Base-by-base conservation (phyloP, 176 grass and related monocot genomes). In the Oryza punctata region DNA sequence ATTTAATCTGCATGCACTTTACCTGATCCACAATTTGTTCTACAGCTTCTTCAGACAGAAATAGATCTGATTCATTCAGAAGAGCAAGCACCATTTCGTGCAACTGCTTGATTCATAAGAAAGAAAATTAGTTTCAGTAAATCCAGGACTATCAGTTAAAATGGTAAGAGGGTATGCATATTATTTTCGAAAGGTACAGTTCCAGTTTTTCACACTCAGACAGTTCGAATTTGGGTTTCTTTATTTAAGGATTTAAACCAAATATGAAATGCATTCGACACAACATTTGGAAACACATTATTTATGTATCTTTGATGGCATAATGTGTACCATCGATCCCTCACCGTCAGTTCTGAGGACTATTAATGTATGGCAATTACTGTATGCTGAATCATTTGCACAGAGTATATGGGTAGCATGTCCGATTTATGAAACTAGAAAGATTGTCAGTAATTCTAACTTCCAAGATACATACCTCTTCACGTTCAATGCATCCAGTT, bases 1-100 rank as follows among this genome's bases (percentile, higher is more conserved):
- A 29, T 38, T 72, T 41, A 25, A 30, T 85, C 63, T 67, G 28
- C 26, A 57, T 69, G 66, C 73, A 12, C n/a, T 83, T 68, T 73
- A 92, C 96, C 89, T 92, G 88, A 76, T 92, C 81, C 23, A 98
- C 89, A 72, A 98, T 98, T 88, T 78, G 46, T 75, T 98, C 89
- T 1, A 98, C 82, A 16, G 89, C 64, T 13, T 98, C 96, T 46
- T 98, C 91, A 64, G 93, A 98, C 33, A 98, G 91, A 46, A 47
- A 1, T 26, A 95, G 46, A 40, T 90, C 87, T 1, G 96, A 98
- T 83, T 98, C 96, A n/a, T 90, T 89, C 77, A 98, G 76, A 87
- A 98, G 67, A 49, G 96, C 93, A 33, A 92, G 47, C 21, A 98
- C 96, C 96, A 98, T 95, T 87, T 98, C 93, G 73, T 91, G 89